Evolutionary conservation across 768 basidiomycete genomes (phyloP).

Genomic region (Xerocomellus chrysenteron): DNA sequence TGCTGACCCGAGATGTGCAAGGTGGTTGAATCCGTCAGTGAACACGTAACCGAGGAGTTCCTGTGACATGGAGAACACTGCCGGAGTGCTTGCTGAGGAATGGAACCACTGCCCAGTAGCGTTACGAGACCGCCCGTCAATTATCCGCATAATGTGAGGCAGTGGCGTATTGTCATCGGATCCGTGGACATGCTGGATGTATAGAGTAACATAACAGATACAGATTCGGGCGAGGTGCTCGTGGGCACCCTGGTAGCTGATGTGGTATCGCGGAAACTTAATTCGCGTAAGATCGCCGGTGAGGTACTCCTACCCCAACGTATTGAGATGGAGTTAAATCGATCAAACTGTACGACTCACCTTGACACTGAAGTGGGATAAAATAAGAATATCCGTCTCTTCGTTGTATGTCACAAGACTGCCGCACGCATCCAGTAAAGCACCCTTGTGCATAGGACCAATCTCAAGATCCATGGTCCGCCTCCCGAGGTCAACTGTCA

Average conservation of each 20-base stretch:
- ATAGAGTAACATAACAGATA: slow-evolving; percentile 1
- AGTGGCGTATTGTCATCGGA: not conserved
- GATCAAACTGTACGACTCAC: not conserved
- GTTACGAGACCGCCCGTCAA: not conserved
- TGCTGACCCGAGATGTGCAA: not conserved
- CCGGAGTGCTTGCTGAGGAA: not conserved
- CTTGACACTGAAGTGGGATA: slow-evolving; percentile 28
- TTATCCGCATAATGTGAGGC: not conserved
- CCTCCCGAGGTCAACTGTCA: slow-evolving; percentile 8
- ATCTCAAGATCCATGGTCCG: slow-evolving; percentile 1
- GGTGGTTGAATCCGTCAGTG: slow-evolving; percentile 2
- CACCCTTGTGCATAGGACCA: slow-evolving; percentile 3
- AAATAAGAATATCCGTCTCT: slow-evolving; percentile 3
- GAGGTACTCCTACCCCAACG: slow-evolving; percentile 13
- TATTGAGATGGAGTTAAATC: not conserved
- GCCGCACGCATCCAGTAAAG: slow-evolving; percentile 14
- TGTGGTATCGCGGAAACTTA: slow-evolving; percentile 3
- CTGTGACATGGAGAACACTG: not conserved
- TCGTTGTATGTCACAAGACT: slow-evolving; percentile 17
- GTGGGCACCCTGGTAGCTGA: slow-evolving; percentile 3
- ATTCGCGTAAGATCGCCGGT: not conserved
- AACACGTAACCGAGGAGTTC: slow-evolving; percentile 7
- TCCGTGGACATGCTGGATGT: slow-evolving; percentile 1
- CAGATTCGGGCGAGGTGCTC: slow-evolving; percentile 5
- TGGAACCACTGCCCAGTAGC: not conserved